A percentile compares a stretch with the other conserved stretches of the same genome.
These are phyloP conservation scores for Ramaria sp. DNA, from an alignment of 768 basidiomycete species.

Conservation along the genomic window DNA sequence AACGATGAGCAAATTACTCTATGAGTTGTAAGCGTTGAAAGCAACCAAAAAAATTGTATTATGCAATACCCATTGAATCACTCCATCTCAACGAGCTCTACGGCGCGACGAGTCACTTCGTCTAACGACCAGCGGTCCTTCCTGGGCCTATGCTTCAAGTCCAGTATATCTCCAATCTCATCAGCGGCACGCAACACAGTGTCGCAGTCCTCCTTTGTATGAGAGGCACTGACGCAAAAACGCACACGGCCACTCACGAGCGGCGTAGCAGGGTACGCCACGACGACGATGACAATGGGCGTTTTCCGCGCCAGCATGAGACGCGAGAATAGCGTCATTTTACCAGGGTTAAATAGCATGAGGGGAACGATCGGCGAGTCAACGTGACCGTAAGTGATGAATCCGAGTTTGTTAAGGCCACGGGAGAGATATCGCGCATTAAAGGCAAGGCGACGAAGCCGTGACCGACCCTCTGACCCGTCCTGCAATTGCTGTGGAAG, in stretches of 20 bases:
- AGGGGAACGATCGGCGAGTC: conserved; percentile 91
- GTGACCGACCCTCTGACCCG: conserved; percentile 72
- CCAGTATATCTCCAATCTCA: conserved; percentile 83
- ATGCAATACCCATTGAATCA: not conserved
- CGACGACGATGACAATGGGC: conserved; percentile 82
- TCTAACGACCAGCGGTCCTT: conserved; percentile 72
- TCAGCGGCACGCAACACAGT: conserved; percentile 75
- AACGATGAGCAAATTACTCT: too few species aligned
- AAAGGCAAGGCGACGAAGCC: conserved; percentile 86
- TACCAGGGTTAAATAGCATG: conserved; percentile 85
- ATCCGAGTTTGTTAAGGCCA: conserved; percentile 83
- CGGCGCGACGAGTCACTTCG: conserved; percentile 57
- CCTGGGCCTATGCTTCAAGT: conserved; percentile 67
- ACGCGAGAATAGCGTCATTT: conserved; percentile 85
- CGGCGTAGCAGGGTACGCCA: conserved; percentile 85
- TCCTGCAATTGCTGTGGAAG: conserved; percentile 66
- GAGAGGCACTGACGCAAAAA: conserved; percentile 89
- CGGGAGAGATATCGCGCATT: conserved; percentile 87
- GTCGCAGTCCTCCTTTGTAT: conserved; percentile 97
- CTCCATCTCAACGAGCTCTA: conserved; percentile 53
- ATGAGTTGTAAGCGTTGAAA: too few species aligned
- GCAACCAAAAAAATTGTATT: too few species aligned
- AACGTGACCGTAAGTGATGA: conserved; percentile 90
- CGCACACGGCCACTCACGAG: conserved; percentile 81
- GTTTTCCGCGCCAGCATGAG: conserved; percentile 72